Evolutionary conservation across 1,284 basidiomycete genomes (phyloP), one percentile per base, ranked within the genome.

Genomic region (Chiua sp.): DNA sequence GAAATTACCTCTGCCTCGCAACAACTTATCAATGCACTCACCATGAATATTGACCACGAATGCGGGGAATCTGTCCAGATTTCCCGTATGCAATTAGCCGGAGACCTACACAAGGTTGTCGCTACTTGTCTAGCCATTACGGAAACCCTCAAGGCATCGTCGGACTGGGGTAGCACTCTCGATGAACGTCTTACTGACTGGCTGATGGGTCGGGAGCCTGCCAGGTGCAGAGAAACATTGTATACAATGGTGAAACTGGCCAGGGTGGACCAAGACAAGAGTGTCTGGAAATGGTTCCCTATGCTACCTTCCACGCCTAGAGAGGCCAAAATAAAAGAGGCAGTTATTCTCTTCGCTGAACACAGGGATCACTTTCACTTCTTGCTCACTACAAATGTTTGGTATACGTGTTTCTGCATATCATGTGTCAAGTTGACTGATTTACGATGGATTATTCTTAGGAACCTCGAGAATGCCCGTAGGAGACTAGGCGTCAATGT

Each of bases 291-390:
- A 44, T 44, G 42, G 42, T 13, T 44, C 20, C 20, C 42, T 22
- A 11, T 11, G 42, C 42, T 44, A 44, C n/a, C 42, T 22, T 42
- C 42, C 22, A 12, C 42, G 42, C n/a, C 20, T 22, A 22, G 42
- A 7, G 22, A 44, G n/a, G n/a, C 22, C 42, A 44, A 22, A 22
- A 22, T 44, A 12, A 44, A 44, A 44, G 30, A 56, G 20, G 37
- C 49, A 15, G 33, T 46, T 18, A 51, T 26, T 48, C 28, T 35
- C 18, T 44, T 56, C 11, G 55, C 44, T 30, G 32, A 50, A 11
- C 39, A 35, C 22, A 30, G 55, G 23, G 42, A 51, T 13, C 20
- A 44, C 18, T 56, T 56, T 56, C 30, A 56, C 12, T 56, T n/a
- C 13, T 46, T 56, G 8, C 55, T 56, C 39, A 35, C n/a, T 6